A percentile compares a stretch with the other conserved stretches of the same genome.
Evolutionary conservation across 2,329 filamentous ascomycete genomes (phyloP).

Genomic region (Plenodomus lindquistii): DNA sequence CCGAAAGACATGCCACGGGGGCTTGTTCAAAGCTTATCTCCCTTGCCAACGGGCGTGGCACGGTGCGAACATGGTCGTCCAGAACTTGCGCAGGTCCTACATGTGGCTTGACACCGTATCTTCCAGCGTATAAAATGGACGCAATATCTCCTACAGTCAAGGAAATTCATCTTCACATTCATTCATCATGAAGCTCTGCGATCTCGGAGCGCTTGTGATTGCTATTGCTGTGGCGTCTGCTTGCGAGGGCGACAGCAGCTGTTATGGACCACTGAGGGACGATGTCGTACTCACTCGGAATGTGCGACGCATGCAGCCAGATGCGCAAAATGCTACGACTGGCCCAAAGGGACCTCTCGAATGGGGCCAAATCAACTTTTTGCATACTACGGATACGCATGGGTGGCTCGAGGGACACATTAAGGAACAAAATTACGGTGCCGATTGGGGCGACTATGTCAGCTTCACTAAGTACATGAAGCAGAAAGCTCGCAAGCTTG

Average conservation of each 20-base stretch:
- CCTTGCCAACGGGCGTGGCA: conserved; percentile 14
- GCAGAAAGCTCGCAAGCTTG: conserved; percentile 58
- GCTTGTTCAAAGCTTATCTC: conserved; percentile 27
- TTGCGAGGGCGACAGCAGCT: conserved; percentile 40
- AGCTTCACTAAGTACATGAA: conserved; percentile 65
- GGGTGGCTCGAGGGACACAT: conserved; percentile 65
- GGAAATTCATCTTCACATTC: not conserved
- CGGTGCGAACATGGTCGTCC: conserved; percentile 12
- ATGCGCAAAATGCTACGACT: conserved; percentile 46
- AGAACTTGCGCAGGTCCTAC: not conserved
- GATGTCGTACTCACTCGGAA: conserved; percentile 48
- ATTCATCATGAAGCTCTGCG: conserved; percentile 14
- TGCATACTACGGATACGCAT: conserved; percentile 66
- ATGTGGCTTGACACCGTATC: not conserved
- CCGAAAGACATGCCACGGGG: conserved; percentile 12
- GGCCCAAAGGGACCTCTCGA: conserved; percentile 51
- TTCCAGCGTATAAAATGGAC: conserved; percentile 6
- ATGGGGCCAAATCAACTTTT: conserved; percentile 70
- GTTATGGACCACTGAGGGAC: conserved; percentile 45
- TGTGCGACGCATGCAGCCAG: conserved; percentile 51
- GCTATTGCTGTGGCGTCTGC: conserved; percentile 15
- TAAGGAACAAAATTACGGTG: conserved; percentile 66
- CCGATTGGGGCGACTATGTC: conserved; percentile 69
- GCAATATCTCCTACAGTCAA: not conserved
- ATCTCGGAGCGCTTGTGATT: conserved; percentile 10